Base-by-base conservation (phyloP, 2,329 filamentous ascomycete genomes). In the Xylogone sp. region DNA sequence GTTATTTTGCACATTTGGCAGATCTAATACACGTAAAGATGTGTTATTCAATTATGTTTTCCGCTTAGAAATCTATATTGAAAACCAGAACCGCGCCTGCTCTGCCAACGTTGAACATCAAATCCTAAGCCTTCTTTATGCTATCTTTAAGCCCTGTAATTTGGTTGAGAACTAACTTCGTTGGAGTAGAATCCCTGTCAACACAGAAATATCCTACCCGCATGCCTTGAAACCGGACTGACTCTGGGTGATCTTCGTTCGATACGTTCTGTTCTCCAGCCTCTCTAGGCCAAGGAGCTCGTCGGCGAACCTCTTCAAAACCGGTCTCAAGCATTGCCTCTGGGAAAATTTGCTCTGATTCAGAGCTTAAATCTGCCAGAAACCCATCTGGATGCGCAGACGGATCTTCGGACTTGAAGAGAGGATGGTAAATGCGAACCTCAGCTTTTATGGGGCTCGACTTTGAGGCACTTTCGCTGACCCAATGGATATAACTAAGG, bases 401-500 rank as follows among this genome's bases (percentile, higher is more conserved):
- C 2, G 93, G 92, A 63, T 94, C 87, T 45, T 92, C 86, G 3
- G 86, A 90, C 68, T 90, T 91, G 81, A 97, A 97, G 0, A 97
- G 79, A 2, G 83, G 76, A 66, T 90, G 88, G 72, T 94, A 86
- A 45, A 94, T 77, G 53, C 92, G 87, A 42, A 84, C 88, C 68
- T 92, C 87, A 12, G 86, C 85, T n/a, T n/a, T n/a, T n/a, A n/a
- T n/a, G n/a, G n/a, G n/a, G n/a, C n/a, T n/a, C n/a, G n/a, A n/a
- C 58, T 83, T 83, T 13, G 77, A 77, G 0, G 86, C 80, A 1
- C 82, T 85, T 39, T 84, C 82, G 4, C 84, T 83, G 5, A 96
- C 88, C 93, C 93, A 97, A 66, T 96, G 91, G 66, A 97, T 96
- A 65, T 83, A 89, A 1, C n/a, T n/a, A n/a, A n/a, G n/a, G n/a